phyloP scores from a whole-genome alignment of 2,329 filamentous ascomycete genomes.

The Albifimbria verrucaria region DNA sequence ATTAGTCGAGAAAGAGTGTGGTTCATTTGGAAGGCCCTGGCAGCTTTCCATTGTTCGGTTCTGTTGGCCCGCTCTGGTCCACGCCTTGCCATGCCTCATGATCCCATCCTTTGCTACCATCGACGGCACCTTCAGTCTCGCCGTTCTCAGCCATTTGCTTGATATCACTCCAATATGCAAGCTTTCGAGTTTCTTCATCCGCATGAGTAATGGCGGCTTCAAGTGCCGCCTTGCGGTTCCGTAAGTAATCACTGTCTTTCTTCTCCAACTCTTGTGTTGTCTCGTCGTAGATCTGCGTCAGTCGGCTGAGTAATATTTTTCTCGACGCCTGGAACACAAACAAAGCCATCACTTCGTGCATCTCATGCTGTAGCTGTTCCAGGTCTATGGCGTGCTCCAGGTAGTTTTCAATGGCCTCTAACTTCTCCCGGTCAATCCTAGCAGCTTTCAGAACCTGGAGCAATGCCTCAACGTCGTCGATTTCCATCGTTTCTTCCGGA shows the following conservation, averaged over 20 bases:
- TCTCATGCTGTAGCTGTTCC: conserved; percentile 68
- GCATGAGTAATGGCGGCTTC: conserved; percentile 71
- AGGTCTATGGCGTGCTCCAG: conserved; percentile 77
- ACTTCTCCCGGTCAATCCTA: conserved; percentile 86
- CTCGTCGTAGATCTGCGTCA: conserved; percentile 58
- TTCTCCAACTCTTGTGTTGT: conserved; percentile 33
- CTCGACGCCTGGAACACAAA: conserved; percentile 90
- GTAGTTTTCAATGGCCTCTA: conserved; percentile 78
- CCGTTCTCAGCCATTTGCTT: conserved; percentile 62
- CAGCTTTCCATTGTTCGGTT: conserved; percentile 27
- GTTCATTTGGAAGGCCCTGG: conserved; percentile 6
- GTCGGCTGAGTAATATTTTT: conserved; percentile 66
- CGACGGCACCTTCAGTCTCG: conserved; percentile 41
- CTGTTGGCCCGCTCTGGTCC: conserved; percentile 49
- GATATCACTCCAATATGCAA: conserved; percentile 88
- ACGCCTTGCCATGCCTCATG: conserved; percentile 46
- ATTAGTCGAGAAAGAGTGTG: conserved; percentile 1
- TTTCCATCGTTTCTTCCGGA: conserved; percentile 49
- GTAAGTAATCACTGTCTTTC: conserved; percentile 28
- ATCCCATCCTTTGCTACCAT: conserved; percentile 30
- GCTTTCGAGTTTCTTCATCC: conserved; percentile 72
- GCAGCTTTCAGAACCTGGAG: conserved; percentile 65
- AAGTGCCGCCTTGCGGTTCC: conserved; percentile 61
- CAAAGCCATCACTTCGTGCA: conserved; percentile 80
- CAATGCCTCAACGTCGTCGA: conserved; percentile 64